Conservation (phyloP, 345 rosid species). For the Odontarrhena argentea region DNA sequence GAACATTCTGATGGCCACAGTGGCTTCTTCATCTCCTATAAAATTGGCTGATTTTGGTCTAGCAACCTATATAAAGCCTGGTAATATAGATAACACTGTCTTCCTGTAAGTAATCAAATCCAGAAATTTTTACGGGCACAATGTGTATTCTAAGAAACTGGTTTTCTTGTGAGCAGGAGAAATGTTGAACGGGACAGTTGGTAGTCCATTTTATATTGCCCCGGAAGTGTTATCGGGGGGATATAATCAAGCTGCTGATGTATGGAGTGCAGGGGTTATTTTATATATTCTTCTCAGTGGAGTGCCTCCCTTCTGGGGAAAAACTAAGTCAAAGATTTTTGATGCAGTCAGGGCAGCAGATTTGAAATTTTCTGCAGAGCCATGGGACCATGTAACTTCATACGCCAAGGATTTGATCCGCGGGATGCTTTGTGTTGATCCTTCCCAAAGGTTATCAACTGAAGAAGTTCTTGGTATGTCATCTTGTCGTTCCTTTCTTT, state of each 20-base stretch:
- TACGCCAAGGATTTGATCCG: slow-evolving; percentile 66
- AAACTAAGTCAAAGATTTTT: slow-evolving; percentile 78
- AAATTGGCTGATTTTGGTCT: slow-evolving; percentile 80
- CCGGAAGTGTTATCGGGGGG: slow-evolving; percentile 72
- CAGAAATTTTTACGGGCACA: neutral
- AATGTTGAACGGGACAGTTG: slow-evolving; percentile 63
- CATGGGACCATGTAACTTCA: slow-evolving; percentile 65
- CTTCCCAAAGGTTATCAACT: slow-evolving; percentile 69
- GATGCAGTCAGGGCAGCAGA: slow-evolving; percentile 83
- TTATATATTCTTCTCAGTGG: slow-evolving; percentile 69
- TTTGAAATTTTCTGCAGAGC: slow-evolving; percentile 64
- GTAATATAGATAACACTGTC: slow-evolving; percentile 39
- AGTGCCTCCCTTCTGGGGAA: slow-evolving; percentile 79
- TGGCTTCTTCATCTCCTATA: slow-evolving; percentile 59
- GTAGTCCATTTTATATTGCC: slow-evolving; percentile 77
- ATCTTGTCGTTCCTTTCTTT: neutral
- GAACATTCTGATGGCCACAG: slow-evolving; percentile 66
- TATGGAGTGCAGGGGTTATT: slow-evolving; percentile 85
- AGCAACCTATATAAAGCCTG: slow-evolving; percentile 64
- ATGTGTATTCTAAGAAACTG: slow-evolving; percentile 24
- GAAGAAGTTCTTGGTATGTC: slow-evolving; percentile 64
- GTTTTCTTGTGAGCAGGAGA: slow-evolving; percentile 50
- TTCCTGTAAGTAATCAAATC: neutral
- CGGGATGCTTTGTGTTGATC: slow-evolving; percentile 75
- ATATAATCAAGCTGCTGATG: slow-evolving; percentile 74